phyloP scores from a whole-genome alignment of 805 yeast species.

The Wickerhamiella siamensis region DNA sequence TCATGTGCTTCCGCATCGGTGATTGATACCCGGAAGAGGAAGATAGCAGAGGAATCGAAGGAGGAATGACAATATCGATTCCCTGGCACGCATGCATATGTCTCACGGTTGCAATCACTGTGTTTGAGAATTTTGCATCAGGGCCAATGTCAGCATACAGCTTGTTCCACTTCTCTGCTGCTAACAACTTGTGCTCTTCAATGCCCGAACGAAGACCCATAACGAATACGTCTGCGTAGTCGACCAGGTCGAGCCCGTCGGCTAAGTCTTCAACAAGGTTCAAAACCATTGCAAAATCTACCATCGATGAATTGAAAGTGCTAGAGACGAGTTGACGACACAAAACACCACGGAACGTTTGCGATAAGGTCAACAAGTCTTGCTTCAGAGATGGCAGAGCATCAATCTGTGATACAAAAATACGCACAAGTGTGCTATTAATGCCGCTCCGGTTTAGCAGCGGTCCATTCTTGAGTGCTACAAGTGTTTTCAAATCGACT shows the following conservation, averaged over 20 bases:
- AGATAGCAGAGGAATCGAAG: neutral
- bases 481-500: neutral
- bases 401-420: neutral
- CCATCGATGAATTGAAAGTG: neutral
- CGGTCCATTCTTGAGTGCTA: neutral
- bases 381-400: neutral
- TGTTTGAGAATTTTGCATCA: neutral
- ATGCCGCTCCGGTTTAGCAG: neutral
- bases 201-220: neutral
- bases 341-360: neutral
- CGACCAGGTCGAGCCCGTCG: neutral
- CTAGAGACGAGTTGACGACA: neutral
- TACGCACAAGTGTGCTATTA: neutral
- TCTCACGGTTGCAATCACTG: neutral
- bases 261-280: neutral
- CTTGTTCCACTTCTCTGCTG: neutral
- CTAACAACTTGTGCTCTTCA: neutral
- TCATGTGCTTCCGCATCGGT: neutral
- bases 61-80: neutral
- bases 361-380: neutral
- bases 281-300: neutral
- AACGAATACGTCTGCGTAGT: neutral
- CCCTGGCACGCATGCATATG: neutral
- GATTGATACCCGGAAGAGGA: neutral
- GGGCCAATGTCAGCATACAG: neutral